Evolutionary conservation across 108 stramenopile species (phyloP).

Genomic region (Skeletonema costatum): DNA sequence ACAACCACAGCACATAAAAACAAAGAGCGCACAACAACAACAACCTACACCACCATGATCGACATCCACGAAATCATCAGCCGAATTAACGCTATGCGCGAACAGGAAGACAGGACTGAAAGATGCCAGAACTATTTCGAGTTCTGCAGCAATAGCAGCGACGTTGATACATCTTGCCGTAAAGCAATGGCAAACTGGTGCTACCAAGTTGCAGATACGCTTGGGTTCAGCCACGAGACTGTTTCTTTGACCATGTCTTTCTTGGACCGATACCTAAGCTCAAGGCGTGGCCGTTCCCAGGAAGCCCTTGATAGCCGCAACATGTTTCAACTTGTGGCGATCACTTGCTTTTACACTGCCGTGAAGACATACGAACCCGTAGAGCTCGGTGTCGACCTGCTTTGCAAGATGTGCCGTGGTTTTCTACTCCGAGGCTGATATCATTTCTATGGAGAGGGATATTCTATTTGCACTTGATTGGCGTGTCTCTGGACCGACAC

Average conservation of each 20-base stretch:
- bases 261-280: constrained; percentile 45
- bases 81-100: constrained; percentile 32
- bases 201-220: constrained; percentile 27
- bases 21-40: too few species aligned
- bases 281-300: constrained; percentile 8
- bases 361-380: constrained; percentile 67
- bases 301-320: constrained; percentile 19
- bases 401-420: constrained; percentile 28
- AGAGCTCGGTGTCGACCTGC: constrained; percentile 33
- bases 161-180: constrained; percentile 38
- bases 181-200: constrained; percentile 44
- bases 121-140: constrained; percentile 30
- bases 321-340: constrained; percentile 73
- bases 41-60: constrained; percentile 3
- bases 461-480: constrained; percentile 42
- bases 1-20: too few species aligned
- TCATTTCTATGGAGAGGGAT: constrained; percentile 40
- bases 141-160: background rate
- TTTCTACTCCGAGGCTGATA: constrained; percentile 24
- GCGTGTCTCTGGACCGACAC: constrained; percentile 41
- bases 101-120: constrained; percentile 13
- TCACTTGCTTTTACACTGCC: constrained; percentile 69
- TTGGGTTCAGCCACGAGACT: constrained; percentile 51
- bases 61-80: constrained; percentile 18
- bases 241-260: constrained; percentile 63